Percentiles rank a stretch among this genome's conserved stretches.
Evolutionary conservation across 495 filamentous ascomycete genomes (phyloP).

Genomic region (Ascodesmis nigricans): DNA sequence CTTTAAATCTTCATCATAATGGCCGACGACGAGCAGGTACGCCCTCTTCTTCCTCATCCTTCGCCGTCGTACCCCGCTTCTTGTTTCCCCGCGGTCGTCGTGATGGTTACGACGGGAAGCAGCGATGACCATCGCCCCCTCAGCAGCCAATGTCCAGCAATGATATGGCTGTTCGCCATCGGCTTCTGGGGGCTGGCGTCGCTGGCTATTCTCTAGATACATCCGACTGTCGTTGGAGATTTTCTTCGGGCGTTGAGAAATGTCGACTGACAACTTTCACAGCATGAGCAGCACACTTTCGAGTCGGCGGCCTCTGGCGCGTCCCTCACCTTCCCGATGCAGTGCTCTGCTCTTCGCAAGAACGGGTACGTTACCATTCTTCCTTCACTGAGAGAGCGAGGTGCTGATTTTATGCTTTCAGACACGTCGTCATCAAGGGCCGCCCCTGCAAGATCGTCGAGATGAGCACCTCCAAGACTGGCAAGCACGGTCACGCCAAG

Average conservation of each 20-base stretch:
- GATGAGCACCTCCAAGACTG: conserved; percentile 99
- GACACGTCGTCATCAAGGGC: conserved; percentile 74
- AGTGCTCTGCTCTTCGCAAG: conserved; percentile 98
- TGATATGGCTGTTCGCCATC: too few relatives aligned
- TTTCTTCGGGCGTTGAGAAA: too few relatives aligned
- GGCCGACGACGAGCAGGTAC: conserved; percentile 40
- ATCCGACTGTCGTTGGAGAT: too few relatives aligned
- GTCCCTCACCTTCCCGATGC: conserved; percentile 84
- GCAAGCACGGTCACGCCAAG: conserved; percentile 99
- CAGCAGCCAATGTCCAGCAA: too few relatives aligned
- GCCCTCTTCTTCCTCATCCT: conserved; percentile 7
- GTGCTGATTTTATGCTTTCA: conserved; percentile 7
- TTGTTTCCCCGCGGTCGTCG: background rate
- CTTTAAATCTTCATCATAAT: conserved; percentile 26
- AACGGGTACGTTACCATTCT: conserved; percentile 41
- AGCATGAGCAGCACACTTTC: conserved; percentile 83
- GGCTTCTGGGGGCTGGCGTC: too few relatives aligned
- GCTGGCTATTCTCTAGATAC: too few relatives aligned
- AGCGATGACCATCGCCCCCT: too few relatives aligned
- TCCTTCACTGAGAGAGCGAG: too few relatives aligned
- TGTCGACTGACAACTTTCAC: too few relatives aligned
- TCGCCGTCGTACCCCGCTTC: background rate
- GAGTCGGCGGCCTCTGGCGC: conserved; percentile 83
- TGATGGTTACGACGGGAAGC: too few relatives aligned
- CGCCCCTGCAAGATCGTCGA: conserved; percentile 99